A percentile compares a stretch with the other conserved stretches of the same genome.
Conservation (phyloP, 1,284 basidiomycete genomes). For the Trametes pubescens region DNA sequence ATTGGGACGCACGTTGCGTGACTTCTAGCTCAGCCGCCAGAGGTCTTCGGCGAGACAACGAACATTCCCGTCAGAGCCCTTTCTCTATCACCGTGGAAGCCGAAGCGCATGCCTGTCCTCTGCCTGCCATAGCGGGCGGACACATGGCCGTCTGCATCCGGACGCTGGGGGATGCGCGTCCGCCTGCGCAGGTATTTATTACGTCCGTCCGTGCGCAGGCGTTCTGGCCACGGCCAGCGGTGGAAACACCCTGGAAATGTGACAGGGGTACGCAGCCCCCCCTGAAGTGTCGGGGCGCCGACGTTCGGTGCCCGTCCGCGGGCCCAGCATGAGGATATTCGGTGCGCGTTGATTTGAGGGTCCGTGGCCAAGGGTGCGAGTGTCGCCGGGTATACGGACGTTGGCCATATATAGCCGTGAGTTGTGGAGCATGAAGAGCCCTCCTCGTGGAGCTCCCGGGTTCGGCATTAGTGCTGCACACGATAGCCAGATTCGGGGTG, state of each 20-base stretch:
- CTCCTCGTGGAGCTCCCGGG: constrained; percentile 12
- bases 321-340: not conserved
- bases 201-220: constrained; percentile 11
- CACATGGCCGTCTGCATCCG: not conserved
- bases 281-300: not conserved
- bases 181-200: constrained; percentile 12
- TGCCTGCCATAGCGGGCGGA: not conserved
- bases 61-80: constrained; percentile 1
- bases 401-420: not conserved
- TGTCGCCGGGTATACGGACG: not conserved
- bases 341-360: constrained; percentile 2
- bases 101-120: constrained; percentile 5
- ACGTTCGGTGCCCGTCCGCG: not conserved
- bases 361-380: not conserved
- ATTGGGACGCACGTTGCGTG: not conserved
- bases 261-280: not conserved
- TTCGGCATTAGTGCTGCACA: not conserved
- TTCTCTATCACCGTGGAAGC: not conserved
- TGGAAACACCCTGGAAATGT: constrained; percentile 15
- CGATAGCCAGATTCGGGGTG: constrained; percentile 4
- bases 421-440: constrained; percentile 4
- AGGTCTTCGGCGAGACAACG: not conserved
- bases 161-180: not conserved
- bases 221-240: constrained; percentile 13
- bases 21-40: constrained; percentile 3